A percentile compares a stretch with the other conserved stretches of the same genome.
Conservation (phyloP, 768 basidiomycete genomes). For the Trametes meyenii region DNA sequence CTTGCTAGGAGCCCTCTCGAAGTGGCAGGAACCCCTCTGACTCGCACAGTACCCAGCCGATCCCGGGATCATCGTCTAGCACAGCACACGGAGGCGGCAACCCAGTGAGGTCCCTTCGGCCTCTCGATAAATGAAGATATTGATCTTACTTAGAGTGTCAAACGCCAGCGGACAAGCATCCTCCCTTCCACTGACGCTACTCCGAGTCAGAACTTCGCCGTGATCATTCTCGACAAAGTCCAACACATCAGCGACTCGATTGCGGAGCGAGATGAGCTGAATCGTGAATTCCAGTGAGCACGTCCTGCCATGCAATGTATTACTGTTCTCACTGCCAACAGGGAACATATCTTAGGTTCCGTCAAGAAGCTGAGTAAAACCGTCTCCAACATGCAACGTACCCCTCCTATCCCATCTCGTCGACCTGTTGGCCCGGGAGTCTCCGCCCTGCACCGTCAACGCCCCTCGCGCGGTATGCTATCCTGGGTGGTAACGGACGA, state of each 20-base stretch:
- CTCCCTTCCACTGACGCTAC: too few species aligned
- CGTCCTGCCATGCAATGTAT: too few species aligned
- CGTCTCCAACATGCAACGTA: background rate
- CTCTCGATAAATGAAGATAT: too few species aligned
- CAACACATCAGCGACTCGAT: background rate
- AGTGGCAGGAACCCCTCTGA: too few species aligned
- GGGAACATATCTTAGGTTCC: background rate
- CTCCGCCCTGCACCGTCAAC: background rate
- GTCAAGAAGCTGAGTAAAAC: background rate
- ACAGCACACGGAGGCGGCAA: too few species aligned
- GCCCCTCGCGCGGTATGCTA: background rate
- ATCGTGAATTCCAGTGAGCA: conserved; percentile 2
- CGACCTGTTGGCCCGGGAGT: background rate
- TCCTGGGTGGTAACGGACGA: background rate
- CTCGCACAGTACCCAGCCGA: too few species aligned
- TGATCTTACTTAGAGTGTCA: too few species aligned
- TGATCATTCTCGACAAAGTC: background rate
- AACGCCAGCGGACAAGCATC: too few species aligned
- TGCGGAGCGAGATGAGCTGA: background rate
- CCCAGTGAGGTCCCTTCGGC: too few species aligned
- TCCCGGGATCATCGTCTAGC: too few species aligned
- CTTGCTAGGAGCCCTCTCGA: too few species aligned
- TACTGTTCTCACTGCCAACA: background rate
- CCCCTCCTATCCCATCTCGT: background rate
- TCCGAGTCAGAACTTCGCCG: background rate